phyloP scores from a whole-genome alignment of 306 rosid genomes.

The Vigna radiata region DNA sequence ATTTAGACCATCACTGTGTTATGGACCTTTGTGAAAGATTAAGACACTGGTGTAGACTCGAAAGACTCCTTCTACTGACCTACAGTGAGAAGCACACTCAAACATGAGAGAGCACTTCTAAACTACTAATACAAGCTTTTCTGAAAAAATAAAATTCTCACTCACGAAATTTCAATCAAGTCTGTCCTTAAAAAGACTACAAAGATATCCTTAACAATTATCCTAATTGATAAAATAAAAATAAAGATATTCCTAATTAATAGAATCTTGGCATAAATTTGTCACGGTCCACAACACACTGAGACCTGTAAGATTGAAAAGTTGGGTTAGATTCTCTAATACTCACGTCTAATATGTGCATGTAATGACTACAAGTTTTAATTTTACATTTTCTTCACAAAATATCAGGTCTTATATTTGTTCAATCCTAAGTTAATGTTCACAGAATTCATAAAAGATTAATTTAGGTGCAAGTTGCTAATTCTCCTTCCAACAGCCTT shows the following conservation, averaged over 20 bases:
- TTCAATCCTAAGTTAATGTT: conserved; percentile 8
- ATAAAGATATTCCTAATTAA: not conserved
- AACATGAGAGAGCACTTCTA: not conserved
- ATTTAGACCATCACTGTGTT: not conserved
- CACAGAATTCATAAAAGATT: not conserved
- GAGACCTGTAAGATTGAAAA: not conserved
- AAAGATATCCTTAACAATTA: not conserved
- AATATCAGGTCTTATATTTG: not conserved
- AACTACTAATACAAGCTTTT: not conserved
- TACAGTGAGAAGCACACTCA: not conserved
- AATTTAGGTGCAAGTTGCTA: not conserved
- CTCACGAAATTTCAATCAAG: not conserved
- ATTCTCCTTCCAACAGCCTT: not conserved
- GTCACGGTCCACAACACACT: not conserved
- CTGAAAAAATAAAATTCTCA: not conserved
- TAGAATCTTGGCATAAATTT: not conserved
- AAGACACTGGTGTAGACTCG: not conserved
- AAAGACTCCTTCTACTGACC: not conserved
- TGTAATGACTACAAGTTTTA: not conserved
- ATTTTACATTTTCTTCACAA: not conserved
- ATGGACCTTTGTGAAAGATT: not conserved
- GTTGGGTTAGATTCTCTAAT: not conserved
- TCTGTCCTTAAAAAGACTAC: not conserved
- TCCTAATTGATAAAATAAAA: not conserved
- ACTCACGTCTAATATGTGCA: not conserved